A percentile compares a stretch with the other conserved stretches of the same genome.
phyloP scores from a whole-genome alignment of 2,329 filamentous ascomycete genomes.

The Pseudocercospora eumusae region DNA sequence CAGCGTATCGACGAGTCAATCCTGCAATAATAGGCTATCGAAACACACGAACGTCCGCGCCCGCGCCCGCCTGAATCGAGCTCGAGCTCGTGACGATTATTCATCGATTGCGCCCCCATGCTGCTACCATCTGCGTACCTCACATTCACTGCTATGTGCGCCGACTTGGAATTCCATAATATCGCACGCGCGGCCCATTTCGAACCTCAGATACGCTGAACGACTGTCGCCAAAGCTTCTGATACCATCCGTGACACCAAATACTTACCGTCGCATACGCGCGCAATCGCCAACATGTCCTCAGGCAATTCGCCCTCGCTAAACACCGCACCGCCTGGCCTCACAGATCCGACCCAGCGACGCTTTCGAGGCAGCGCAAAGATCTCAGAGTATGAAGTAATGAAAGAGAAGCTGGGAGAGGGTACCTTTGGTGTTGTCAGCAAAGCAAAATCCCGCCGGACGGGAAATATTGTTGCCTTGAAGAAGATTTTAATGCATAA shows the following conservation, averaged over 20 bases:
- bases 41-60: not conserved
- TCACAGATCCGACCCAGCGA: constrained; percentile 53
- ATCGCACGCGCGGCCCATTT: not conserved
- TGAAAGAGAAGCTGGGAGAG: constrained; percentile 79
- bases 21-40: not conserved
- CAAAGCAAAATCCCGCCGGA: constrained; percentile 76
- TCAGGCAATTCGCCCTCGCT: constrained; percentile 51
- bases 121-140: too few relatives aligned
- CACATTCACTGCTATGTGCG: not conserved
- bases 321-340: constrained; percentile 31
- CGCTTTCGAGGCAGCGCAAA: constrained; percentile 82
- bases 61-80: not conserved
- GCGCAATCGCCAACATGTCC: constrained; percentile 38
- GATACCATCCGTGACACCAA: not conserved
- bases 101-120: too few relatives aligned
- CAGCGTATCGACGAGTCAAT: not conserved
- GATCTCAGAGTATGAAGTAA: constrained; percentile 76
- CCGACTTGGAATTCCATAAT: not conserved
- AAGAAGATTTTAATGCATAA: constrained; percentile 99
- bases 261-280: not conserved
- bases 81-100: not conserved
- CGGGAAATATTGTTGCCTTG: constrained; percentile 75
- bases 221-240: not conserved
- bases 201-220: not conserved
- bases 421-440: constrained; percentile 97